These are phyloP conservation scores for Vanrija sp. DNA, from an alignment of 1,284 basidiomycete species.

Conservation along the genomic window DNA sequence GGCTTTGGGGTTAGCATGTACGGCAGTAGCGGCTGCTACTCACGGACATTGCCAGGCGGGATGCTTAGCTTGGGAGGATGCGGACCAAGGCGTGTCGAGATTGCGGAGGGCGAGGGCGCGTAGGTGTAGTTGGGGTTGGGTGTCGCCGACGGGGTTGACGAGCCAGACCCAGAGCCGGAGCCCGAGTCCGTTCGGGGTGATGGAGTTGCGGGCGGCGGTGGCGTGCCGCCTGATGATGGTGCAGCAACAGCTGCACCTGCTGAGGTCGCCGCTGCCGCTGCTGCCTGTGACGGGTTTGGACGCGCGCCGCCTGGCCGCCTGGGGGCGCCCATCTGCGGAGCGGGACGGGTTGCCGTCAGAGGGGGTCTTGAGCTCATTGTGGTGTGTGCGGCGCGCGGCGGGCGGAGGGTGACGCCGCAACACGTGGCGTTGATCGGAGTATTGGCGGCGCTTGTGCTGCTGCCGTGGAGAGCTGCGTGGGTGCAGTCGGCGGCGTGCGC, in stretches of 20 bases:
- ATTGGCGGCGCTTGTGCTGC: neutral
- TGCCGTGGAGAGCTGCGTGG: neutral
- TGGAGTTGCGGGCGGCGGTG: neutral
- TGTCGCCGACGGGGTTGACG: constrained; percentile 9
- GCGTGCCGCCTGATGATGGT: too few species aligned
- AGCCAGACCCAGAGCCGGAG: constrained; percentile 1
- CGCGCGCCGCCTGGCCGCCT: constrained; percentile 17
- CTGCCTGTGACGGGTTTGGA: constrained; percentile 13
- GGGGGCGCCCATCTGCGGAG: constrained; percentile 7
- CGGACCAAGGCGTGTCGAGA: too few species aligned
- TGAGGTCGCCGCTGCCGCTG: too few species aligned
- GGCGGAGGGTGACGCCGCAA: neutral
- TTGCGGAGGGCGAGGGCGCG: too few species aligned
- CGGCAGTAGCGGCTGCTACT: constrained; percentile 20
- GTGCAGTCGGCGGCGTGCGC: neutral
- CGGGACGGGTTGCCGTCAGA: neutral
- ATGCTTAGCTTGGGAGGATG: constrained; percentile 38
- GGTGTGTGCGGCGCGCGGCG: too few species aligned
- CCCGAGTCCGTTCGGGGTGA: neutral
- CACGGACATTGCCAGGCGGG: constrained; percentile 48
- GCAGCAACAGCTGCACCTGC: too few species aligned
- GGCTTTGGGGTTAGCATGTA: constrained; percentile 20
- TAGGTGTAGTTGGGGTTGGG: constrained; percentile 19
- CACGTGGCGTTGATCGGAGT: neutral
- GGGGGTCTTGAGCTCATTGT: neutral